Conservation (phyloP, 2,329 filamentous ascomycete genomes). For the Colletotrichum tamarilloi region DNA sequence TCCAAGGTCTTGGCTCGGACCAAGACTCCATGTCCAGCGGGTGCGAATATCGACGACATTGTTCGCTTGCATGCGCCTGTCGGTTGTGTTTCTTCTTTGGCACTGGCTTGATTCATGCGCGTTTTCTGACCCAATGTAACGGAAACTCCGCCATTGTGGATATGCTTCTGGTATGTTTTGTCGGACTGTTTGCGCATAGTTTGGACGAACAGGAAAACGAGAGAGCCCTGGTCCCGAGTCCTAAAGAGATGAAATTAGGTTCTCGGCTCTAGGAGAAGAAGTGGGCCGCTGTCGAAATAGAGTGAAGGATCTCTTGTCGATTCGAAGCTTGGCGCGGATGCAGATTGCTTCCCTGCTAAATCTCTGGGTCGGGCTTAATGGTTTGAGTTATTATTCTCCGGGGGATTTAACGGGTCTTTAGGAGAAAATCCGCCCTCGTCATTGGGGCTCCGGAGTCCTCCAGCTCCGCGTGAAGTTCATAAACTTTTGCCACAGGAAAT, state of each 20-base stretch:
- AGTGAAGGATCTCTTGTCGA: slow-evolving; percentile 20
- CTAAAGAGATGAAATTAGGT: slow-evolving; percentile 13
- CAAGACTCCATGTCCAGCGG: neutral
- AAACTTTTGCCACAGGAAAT: neutral
- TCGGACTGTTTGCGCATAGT: neutral
- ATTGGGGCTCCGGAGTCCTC: no score
- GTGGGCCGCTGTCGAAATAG: slow-evolving; percentile 3
- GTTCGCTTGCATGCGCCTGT: neutral
- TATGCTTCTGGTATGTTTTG: neutral
- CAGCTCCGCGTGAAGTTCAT: neutral
- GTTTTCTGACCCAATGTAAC: slow-evolving; percentile 12
- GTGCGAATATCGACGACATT: neutral
- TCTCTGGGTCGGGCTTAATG: neutral
- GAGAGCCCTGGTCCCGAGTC: neutral
- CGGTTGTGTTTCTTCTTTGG: slow-evolving; percentile 22
- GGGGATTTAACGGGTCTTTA: neutral
- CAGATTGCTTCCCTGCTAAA: slow-evolving; percentile 8
- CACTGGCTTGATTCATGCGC: slow-evolving; percentile 18
- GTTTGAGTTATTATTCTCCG: neutral
- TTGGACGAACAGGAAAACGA: slow-evolving; percentile 14
- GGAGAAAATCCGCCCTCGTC: neutral
- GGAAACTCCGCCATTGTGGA: slow-evolving; percentile 15
- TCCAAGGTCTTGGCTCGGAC: slow-evolving; percentile 3
- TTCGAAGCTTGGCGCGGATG: slow-evolving; percentile 21
- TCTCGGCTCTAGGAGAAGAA: slow-evolving; percentile 10